Evolutionary conservation across 148 eudicot genomes (phyloP).

Genomic region (Polygonum maritimum): DNA sequence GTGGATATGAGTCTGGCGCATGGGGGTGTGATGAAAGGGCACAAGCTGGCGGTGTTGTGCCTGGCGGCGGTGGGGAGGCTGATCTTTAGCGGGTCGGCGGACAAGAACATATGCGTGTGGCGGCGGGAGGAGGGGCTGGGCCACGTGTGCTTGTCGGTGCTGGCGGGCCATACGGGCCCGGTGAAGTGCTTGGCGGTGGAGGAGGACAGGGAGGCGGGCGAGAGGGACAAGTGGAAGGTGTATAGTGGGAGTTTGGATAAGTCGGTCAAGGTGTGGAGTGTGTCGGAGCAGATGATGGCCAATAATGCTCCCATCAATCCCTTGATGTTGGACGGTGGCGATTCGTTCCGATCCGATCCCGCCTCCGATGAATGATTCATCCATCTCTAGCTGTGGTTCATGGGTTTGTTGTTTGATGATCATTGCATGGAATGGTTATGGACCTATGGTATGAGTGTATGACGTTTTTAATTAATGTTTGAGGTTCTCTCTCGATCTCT

Average conservation of each 20-base stretch:
- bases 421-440: too few relatives aligned
- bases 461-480: too few relatives aligned
- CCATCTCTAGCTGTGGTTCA: too few relatives aligned
- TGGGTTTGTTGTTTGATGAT: too few relatives aligned
- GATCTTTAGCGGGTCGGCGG: constrained; percentile 48
- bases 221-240: constrained; percentile 4
- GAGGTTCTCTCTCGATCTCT: too few relatives aligned
- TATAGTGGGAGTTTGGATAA: constrained; percentile 11
- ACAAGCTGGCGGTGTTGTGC: constrained; percentile 31
- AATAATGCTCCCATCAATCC: neutral
- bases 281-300: neutral
- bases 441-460: too few relatives aligned
- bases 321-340: neutral
- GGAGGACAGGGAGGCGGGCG: constrained; percentile 10
- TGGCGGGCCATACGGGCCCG: constrained; percentile 11
- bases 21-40: constrained; percentile 14
- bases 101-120: constrained; percentile 42
- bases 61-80: constrained; percentile 25
- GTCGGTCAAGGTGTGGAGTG: constrained; percentile 8
- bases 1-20: constrained; percentile 11
- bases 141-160: constrained; percentile 12
- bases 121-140: constrained; percentile 21
- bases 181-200: constrained; percentile 12
- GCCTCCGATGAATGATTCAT: neutral
- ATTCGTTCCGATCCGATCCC: neutral